These are phyloP conservation scores for Pichia gijzeniarum DNA, from an alignment of 805 yeast species.

Conservation along the genomic window DNA sequence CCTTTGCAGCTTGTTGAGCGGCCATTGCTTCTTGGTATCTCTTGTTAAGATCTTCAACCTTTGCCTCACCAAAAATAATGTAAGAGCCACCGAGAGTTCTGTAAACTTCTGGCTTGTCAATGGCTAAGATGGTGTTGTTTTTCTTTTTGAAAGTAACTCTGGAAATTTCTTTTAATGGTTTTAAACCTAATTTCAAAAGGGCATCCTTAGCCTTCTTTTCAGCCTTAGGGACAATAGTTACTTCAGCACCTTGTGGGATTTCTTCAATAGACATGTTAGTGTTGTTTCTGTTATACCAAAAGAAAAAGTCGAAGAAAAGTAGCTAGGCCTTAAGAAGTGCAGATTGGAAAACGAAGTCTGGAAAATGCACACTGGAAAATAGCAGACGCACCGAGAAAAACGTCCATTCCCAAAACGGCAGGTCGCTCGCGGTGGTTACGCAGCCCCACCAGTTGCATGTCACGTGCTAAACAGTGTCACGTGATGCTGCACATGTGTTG, in stretches of 20 bases:
- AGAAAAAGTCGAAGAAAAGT: not conserved
- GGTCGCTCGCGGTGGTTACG: not conserved
- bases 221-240: slow-evolving; percentile 76
- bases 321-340: too few species aligned
- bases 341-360: too few species aligned
- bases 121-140: slow-evolving; percentile 85
- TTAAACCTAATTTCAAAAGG: slow-evolving; percentile 81
- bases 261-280: slow-evolving; percentile 27
- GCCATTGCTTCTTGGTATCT: slow-evolving; percentile 80
- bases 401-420: too few species aligned
- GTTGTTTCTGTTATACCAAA: not conserved
- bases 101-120: slow-evolving; percentile 93
- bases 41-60: slow-evolving; percentile 88
- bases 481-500: not conserved
- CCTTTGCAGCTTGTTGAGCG: slow-evolving; percentile 59
- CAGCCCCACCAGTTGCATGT: not conserved
- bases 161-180: slow-evolving; percentile 84
- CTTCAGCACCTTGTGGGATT: slow-evolving; percentile 80
- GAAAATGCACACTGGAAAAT: too few species aligned
- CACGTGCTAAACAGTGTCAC: too few species aligned
- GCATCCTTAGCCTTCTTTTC: slow-evolving; percentile 94
- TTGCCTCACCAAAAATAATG: slow-evolving; percentile 97
- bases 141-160: slow-evolving; percentile 95
- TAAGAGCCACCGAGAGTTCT: slow-evolving; percentile 89
- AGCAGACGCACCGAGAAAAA: too few species aligned